Percentiles rank a stretch among this genome's conserved stretches.
Evolutionary conservation across 768 basidiomycete genomes (phyloP).

Genomic region (Suillus paluster): DNA sequence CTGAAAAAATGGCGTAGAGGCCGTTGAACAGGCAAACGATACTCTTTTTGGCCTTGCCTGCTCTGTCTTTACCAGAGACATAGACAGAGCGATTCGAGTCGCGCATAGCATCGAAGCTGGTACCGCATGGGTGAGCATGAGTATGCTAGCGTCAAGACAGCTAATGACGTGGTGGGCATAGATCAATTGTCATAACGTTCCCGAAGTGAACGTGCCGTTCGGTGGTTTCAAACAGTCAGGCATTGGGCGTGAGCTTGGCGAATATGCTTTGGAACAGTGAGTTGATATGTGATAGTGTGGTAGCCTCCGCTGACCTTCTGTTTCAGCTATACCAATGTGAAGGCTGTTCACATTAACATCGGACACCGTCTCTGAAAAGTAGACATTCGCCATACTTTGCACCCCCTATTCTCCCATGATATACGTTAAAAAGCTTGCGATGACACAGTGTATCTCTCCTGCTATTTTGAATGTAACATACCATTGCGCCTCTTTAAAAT

Average conservation of each 20-base stretch:
- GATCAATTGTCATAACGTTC: constrained; percentile 19
- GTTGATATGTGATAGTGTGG: too few species aligned
- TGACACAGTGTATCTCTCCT: too few species aligned
- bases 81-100: constrained; percentile 45
- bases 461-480: too few species aligned
- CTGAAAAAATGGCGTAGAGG: constrained; percentile 23
- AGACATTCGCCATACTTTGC: too few species aligned
- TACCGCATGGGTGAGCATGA: constrained; percentile 60
- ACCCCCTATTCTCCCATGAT: too few species aligned
- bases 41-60: constrained; percentile 51
- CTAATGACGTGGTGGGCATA: too few species aligned
- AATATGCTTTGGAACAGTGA: constrained; percentile 59
- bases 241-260: constrained; percentile 70
- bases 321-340: constrained; percentile 58
- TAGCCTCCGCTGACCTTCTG: constrained; percentile 2
- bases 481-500: too few species aligned
- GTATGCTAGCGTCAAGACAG: too few species aligned
- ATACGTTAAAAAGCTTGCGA: too few species aligned
- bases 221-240: constrained; percentile 79
- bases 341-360: constrained; percentile 63
- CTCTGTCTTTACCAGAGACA: constrained; percentile 54
- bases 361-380: too few species aligned
- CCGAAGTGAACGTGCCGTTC: too few species aligned
- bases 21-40: constrained; percentile 44
- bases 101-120: constrained; percentile 50